Conservation (phyloP, 208 protist genomes). For the Acanthamoeba divionensis region DNA sequence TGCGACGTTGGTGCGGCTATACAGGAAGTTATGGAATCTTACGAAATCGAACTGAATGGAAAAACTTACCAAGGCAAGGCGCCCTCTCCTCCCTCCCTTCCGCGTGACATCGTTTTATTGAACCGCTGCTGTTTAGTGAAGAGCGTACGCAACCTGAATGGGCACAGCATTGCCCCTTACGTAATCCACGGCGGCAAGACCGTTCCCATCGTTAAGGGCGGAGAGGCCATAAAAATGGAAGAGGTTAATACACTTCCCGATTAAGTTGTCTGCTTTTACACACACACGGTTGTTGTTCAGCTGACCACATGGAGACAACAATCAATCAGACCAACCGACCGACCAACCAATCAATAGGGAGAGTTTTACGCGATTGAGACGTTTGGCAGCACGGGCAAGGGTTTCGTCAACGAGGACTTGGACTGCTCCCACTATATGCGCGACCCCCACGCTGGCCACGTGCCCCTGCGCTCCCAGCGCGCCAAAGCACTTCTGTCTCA, state of each 20-base stretch:
- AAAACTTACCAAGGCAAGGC: slow-evolving; percentile 77
- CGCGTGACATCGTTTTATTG: too few relatives aligned
- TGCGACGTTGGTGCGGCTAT: slow-evolving; percentile 94
- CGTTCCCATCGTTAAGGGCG: slow-evolving; percentile 96
- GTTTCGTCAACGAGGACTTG: slow-evolving; percentile 92
- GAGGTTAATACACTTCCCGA: slow-evolving; percentile 18
- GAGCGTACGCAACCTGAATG: slow-evolving; percentile 96
- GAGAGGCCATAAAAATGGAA: slow-evolving; percentile 91
- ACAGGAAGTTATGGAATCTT: slow-evolving; percentile 96
- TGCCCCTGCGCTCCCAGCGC: slow-evolving; percentile 60
- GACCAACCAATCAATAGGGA: slow-evolving; percentile 75
- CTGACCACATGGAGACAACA: neutral
- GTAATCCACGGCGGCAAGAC: slow-evolving; percentile 98
- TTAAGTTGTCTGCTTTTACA: neutral
- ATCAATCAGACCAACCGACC: neutral
- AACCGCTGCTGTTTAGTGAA: slow-evolving; percentile 81
- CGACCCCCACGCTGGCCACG: slow-evolving; percentile 75
- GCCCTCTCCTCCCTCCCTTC: neutral
- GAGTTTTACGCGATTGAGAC: slow-evolving; percentile 99
- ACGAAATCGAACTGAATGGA: slow-evolving; percentile 94
- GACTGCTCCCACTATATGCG: slow-evolving; percentile 99
- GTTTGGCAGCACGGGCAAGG: slow-evolving; percentile 96
- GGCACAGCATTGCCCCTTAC: slow-evolving; percentile 97
- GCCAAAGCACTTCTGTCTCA: slow-evolving; percentile 69
- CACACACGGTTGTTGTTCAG: neutral